Base-by-base conservation (phyloP, 1,284 basidiomycete genomes). In the Apiotrichum domesticum region DNA sequence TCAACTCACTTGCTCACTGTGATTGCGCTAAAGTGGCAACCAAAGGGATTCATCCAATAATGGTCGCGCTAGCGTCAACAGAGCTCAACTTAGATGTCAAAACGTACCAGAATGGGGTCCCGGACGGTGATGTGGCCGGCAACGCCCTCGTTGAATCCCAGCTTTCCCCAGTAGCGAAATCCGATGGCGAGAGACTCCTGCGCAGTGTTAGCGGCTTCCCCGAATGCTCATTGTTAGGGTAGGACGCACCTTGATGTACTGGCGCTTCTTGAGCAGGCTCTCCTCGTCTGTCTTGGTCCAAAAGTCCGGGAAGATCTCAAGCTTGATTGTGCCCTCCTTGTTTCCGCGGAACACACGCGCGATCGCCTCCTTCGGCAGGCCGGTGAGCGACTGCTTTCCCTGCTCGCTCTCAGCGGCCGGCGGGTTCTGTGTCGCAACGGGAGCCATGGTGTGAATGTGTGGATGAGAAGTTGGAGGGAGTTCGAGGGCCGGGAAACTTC, bases 41-140 rank as follows among this genome's bases (percentile, higher is more conserved):
- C 66, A 40, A 74, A 67, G 1, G 71, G 68, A 60, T 74, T 74
- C 71, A 74, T 73, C 71, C 67, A 71, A 58, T 68, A 73, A 56
- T 71, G 67, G 60, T 68, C 70, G 3, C 62, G 57, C 21, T 21
- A 21, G 21, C 21, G 21, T 21, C 21, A 21, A 21, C 21, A 21
- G 21, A 21, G 21, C 21, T 21, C 21, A 21, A 21, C 21, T 21
- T 21, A 21, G 21, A 21, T 21, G 21, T 21, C 21, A 21, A 21
- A 21, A 21, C 21, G 21, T 21, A 21, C 21, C 21, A 66, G 47
- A 51, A 74, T 66, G 2, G 73, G 73, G 55, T 72, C 69, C 33
- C 66, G 59, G 11, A 71, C 68, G 4, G 72, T 73, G 53, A 74
- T 73, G 59, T 74, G 72, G 5, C 72, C 72, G 42, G 63, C 54